Conservation (phyloP, 306 rosid species). For the Urtica urens region DNA sequence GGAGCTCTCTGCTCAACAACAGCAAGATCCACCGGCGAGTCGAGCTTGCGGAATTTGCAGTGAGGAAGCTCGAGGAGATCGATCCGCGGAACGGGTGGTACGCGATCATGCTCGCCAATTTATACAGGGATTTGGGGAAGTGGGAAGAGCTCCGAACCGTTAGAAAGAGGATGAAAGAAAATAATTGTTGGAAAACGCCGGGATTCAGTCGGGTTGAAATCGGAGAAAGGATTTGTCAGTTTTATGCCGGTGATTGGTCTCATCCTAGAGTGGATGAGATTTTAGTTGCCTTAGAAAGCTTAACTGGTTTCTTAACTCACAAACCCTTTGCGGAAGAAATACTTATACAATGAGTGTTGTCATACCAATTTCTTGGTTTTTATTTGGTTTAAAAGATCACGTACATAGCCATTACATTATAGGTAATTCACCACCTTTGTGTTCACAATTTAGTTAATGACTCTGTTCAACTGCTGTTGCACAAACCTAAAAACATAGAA, state of each 20-base stretch:
- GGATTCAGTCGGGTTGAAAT: slow-evolving; percentile 86
- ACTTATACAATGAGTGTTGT: too few species aligned
- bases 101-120: slow-evolving; percentile 45
- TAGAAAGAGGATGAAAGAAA: slow-evolving; percentile 41
- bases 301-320: slow-evolving; percentile 31
- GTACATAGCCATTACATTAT: too few species aligned
- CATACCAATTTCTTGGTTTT: too few species aligned
- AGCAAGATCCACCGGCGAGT: slow-evolving; percentile 55
- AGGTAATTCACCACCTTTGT: too few species aligned
- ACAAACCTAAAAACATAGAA: too few species aligned
- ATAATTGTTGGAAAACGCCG: slow-evolving; percentile 44
- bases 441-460: too few species aligned
- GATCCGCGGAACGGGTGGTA: slow-evolving; percentile 69
- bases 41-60: slow-evolving; percentile 58
- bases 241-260: slow-evolving; percentile 49
- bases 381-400: too few species aligned
- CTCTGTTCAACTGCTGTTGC: too few species aligned
- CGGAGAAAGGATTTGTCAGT: slow-evolving; percentile 49
- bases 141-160: slow-evolving; percentile 69
- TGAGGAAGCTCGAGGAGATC: slow-evolving; percentile 43
- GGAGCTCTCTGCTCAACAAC: slow-evolving; percentile 77
- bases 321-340: too few species aligned
- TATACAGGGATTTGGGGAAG: slow-evolving; percentile 49
- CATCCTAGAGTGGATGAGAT: slow-evolving; percentile 47
- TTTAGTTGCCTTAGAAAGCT: slow-evolving; percentile 31